Conservation (phyloP, 129 eudicot species). For the Sambucus nigra region DNA sequence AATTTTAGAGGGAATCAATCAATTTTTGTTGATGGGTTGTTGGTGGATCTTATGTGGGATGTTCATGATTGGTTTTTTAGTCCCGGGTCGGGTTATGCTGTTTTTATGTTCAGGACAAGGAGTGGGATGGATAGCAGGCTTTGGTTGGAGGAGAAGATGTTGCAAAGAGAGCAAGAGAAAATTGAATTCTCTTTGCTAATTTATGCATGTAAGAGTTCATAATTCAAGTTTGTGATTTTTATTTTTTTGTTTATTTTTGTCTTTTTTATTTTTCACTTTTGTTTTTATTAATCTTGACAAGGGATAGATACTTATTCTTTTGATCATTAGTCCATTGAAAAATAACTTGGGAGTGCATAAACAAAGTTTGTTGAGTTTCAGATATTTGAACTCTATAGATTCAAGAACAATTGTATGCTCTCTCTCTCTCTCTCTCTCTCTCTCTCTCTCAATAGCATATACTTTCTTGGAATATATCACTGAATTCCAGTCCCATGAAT, state of each 20-base stretch:
- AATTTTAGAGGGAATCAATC: constrained; percentile 91
- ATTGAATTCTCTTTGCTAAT: constrained; percentile 55
- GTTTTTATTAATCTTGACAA: constrained; percentile 1
- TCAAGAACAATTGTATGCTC: neutral
- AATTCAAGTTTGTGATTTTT: constrained; percentile 3
- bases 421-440: constrained; percentile 1
- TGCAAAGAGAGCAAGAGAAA: constrained; percentile 39
- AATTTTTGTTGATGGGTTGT: constrained; percentile 73
- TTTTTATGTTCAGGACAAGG: constrained; percentile 68
- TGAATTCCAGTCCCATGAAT: too few species aligned
- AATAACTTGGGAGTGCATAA: constrained; percentile 8
- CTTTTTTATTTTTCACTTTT: neutral
- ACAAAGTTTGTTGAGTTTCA: constrained; percentile 2
- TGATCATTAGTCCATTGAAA: neutral
- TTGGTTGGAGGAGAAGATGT: constrained; percentile 64
- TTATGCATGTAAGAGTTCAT: constrained; percentile 50
- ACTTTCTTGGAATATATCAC: neutral
- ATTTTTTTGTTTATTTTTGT: constrained; percentile 7
- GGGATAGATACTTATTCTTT: constrained; percentile 9
- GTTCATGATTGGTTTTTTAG: constrained; percentile 83
- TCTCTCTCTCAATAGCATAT: neutral
- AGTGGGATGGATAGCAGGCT: constrained; percentile 68
- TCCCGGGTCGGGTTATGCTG: constrained; percentile 48
- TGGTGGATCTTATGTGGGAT: constrained; percentile 94
- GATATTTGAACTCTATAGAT: neutral